Conservation (phyloP, 1,284 basidiomycete species). For the Papiliotrema terrestris region DNA sequence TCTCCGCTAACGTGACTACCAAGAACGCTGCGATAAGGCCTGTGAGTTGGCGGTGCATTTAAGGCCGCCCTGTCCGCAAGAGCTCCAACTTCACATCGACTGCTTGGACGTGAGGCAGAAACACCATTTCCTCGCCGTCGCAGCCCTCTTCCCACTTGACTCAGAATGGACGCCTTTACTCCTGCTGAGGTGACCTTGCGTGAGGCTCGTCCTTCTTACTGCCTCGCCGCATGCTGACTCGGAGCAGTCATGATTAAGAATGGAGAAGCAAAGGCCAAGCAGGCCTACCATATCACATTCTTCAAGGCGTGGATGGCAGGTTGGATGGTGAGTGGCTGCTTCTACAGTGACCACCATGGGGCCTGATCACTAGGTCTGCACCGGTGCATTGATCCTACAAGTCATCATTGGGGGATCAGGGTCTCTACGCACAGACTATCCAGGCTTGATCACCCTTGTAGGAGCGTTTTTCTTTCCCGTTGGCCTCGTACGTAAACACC, state of each 20-base stretch:
- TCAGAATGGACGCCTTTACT: slow-evolving; percentile 22
- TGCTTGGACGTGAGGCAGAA: too few species aligned
- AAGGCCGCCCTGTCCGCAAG: too few species aligned
- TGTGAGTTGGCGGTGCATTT: too few species aligned
- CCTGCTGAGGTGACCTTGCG: slow-evolving; percentile 17
- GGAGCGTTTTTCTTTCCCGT: slow-evolving; percentile 27
- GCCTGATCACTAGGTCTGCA: slow-evolving; percentile 16
- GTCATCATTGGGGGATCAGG: slow-evolving; percentile 19
- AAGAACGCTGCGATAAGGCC: too few species aligned
- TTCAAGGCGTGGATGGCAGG: slow-evolving; percentile 30
- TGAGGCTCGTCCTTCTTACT: slow-evolving; percentile 1
- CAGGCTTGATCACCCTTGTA: slow-evolving; percentile 17
- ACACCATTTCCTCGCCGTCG: too few species aligned
- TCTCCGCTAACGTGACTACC: too few species aligned
- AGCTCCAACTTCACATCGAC: too few species aligned
- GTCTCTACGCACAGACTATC: slow-evolving; percentile 16
- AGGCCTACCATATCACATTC: slow-evolving; percentile 21
- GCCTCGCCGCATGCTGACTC: background rate
- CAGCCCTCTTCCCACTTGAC: too few species aligned
- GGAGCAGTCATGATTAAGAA: slow-evolving; percentile 16
- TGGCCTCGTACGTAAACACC: slow-evolving; percentile 7
- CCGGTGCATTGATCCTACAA: slow-evolving; percentile 27
- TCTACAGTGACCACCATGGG: background rate
- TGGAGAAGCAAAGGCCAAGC: slow-evolving; percentile 20
- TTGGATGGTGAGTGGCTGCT: slow-evolving; percentile 18